phyloP scores from a whole-genome alignment of 1,284 basidiomycete genomes.

The Puccinia hordei region DNA sequence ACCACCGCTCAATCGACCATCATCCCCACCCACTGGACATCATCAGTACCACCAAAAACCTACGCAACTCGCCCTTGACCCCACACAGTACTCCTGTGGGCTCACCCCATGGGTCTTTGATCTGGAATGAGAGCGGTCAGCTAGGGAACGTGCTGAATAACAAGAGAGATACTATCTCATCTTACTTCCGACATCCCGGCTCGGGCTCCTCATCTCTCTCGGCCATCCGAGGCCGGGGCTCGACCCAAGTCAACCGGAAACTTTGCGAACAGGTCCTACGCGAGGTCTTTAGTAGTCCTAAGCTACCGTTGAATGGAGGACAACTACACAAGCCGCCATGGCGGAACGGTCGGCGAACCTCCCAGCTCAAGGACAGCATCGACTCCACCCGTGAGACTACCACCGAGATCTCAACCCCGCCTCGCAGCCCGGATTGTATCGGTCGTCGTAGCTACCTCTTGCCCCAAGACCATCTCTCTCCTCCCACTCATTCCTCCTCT shows the following conservation, averaged over 20 bases:
- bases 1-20: neutral
- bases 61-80: constrained; percentile 54
- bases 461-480: neutral
- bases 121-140: constrained; percentile 11
- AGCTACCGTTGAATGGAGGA: constrained; percentile 52
- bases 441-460: constrained; percentile 1
- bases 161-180: constrained; percentile 57
- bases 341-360: constrained; percentile 40
- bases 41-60: constrained; percentile 18
- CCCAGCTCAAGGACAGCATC: constrained; percentile 22
- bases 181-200: constrained; percentile 51
- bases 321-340: constrained; percentile 26
- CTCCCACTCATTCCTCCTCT: neutral
- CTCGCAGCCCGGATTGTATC: neutral
- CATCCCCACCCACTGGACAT: constrained; percentile 19
- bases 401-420: constrained; percentile 16
- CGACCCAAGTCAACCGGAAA: constrained; percentile 85
- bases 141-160: neutral
- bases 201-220: constrained; percentile 51
- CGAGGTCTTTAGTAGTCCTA: constrained; percentile 66
- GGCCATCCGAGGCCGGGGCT: constrained; percentile 79
- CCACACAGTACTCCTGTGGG: constrained; percentile 48
- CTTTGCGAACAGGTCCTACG: constrained; percentile 91
- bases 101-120: constrained; percentile 48
- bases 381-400: constrained; percentile 16